Evolutionary conservation across 768 basidiomycete species (phyloP), one percentile per base, ranked within the genome.

Genomic region (Fomitopsis serialis): DNA sequence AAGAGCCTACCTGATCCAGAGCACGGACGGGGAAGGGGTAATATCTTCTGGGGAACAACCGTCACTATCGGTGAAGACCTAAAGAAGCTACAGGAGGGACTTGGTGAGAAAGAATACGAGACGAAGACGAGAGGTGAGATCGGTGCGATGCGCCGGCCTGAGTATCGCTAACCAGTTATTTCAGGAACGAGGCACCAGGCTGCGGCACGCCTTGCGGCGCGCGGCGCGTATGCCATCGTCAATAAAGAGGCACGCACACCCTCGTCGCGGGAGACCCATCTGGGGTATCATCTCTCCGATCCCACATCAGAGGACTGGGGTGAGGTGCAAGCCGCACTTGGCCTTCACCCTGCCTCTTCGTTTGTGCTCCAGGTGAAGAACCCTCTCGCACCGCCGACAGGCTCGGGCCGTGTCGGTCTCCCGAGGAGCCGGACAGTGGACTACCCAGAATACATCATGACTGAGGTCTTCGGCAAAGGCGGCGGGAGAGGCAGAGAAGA

Each of bases 351-450:
- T 0, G 76, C 78, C 0, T 79, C 78, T 0, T 78, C 78, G 0
- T 85, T 84, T 57, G 68, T 81, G 15, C 36, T 85, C 5, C 82
- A 85, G 56, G 78, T 84, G 45, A 85, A 82, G 68, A 84, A 84
- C 55, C 81, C 81, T 0, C 67, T 77, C 0, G 78, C 78, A 11
- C 73, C 78, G 0, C 65, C 67, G 2, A 69, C 69, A 2, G 73
- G 63, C 0, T 69, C 70, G 0, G 60, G 54, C 24, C 61, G 59
- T 2, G 58, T 66, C 22, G 67, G 63, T 10, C 46, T 67, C 23
- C 56, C 68, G 12, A 52, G 62, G 19, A 58, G 58, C 23, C 74
- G 72, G 51, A 66, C 72, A 4, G 73, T 74, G 3, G 64, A 74
- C 10, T 81, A 79, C 60, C 75, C 80, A 0, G 67, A 73, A 3